Percentiles rank a stretch among this genome's conserved stretches.
Conservation (phyloP, 2,329 filamentous ascomycete genomes). For the Fusarium sp. region DNA sequence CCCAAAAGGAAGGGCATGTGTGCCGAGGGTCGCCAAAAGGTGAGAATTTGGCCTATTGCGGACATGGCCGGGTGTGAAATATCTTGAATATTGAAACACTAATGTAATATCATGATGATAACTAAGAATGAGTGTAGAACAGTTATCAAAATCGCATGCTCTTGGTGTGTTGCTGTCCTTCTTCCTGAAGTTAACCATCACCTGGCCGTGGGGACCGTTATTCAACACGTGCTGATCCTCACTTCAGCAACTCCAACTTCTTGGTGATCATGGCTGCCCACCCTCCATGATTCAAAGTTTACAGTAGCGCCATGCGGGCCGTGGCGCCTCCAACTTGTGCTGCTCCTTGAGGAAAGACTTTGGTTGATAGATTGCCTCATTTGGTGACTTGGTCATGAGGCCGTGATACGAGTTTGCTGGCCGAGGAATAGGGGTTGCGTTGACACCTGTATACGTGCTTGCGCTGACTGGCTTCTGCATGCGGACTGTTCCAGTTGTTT, state of each 20-base stretch:
- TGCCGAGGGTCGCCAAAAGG: conserved; percentile 1
- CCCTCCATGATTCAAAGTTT: conserved; percentile 23
- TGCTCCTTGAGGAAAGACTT: conserved; percentile 3
- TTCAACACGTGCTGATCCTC: not conserved
- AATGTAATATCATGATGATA: not conserved
- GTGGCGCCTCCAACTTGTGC: conserved; percentile 17
- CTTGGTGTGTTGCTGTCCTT: not conserved
- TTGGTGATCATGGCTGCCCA: conserved; percentile 7
- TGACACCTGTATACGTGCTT: not conserved
- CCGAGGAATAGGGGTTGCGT: not conserved
- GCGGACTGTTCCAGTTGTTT: not conserved
- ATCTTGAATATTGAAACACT: not conserved
- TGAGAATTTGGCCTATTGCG: conserved; percentile 8
- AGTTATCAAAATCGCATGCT: not conserved
- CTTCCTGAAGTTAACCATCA: not conserved
- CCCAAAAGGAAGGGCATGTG: not conserved
- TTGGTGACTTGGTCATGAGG: conserved; percentile 1
- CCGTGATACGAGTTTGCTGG: not conserved
- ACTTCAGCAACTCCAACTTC: not conserved
- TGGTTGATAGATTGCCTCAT: conserved; percentile 8
- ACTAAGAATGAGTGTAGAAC: not conserved
- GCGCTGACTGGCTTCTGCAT: not conserved
- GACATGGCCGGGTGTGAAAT: not conserved
- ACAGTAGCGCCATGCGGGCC: conserved; percentile 34
- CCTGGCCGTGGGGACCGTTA: not conserved